Evolutionary conservation across 2,329 filamentous ascomycete genomes (phyloP).

Genomic region (Sporothrix humicola): DNA sequence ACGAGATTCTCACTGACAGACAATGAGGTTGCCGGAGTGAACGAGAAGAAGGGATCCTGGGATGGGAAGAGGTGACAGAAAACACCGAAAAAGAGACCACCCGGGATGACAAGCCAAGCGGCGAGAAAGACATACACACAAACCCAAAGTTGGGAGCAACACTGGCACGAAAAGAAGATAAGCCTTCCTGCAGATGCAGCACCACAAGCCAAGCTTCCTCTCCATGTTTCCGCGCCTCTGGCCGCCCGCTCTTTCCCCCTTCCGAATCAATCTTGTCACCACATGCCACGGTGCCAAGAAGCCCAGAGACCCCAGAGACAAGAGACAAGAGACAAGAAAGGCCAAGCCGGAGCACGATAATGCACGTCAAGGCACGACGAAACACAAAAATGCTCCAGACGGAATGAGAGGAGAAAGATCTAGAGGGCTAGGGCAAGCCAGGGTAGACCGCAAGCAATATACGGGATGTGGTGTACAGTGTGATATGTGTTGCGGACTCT

Average conservation of each 20-base stretch:
- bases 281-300: constrained; percentile 13
- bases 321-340: background rate
- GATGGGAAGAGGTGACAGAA: background rate
- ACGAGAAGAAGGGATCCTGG: too few species aligned
- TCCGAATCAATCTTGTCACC: background rate
- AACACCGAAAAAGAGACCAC: background rate
- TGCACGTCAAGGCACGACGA: constrained; percentile 20
- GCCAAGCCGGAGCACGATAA: constrained; percentile 27
- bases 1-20: too few species aligned
- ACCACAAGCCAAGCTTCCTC: constrained; percentile 26
- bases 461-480: background rate
- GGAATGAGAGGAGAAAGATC: too few species aligned
- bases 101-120: background rate
- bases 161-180: constrained; percentile 1
- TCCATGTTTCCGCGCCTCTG: constrained; percentile 2
- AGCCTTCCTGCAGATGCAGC: constrained; percentile 5
- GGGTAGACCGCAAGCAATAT: too few species aligned
- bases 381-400: background rate
- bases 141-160: background rate
- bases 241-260: background rate
- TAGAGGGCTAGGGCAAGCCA: too few species aligned
- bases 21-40: too few species aligned
- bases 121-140: background rate
- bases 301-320: background rate
- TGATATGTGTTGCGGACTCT: background rate